Base-by-base conservation (phyloP, 192 early-diverging fungal genomes). In the Podila epicladia region DNA sequence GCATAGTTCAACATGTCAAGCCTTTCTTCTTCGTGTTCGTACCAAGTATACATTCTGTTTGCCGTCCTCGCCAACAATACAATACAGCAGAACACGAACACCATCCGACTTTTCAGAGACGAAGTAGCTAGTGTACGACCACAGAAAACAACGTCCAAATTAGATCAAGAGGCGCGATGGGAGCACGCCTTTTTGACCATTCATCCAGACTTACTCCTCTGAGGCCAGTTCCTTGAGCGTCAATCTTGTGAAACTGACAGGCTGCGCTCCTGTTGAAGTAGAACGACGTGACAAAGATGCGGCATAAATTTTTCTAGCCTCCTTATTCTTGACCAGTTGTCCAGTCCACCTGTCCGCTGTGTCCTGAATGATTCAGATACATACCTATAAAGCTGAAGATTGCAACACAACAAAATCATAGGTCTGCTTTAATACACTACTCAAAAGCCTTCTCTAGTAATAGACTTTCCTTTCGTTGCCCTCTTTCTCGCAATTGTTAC, bases 81-180 rank as follows among this genome's bases (percentile, higher is more conserved):
- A 73, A 15, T 82, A 86, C 1, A 93, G 58, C 0, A 94, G 80
- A 9, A 90, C 89, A 22, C 94, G 91, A 8, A 92, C 75, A 28
- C 94, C 95, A 77, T 95, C 94, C 3, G 95, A 91, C 71, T 96
- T 96, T 76, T 96, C 95, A 67, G 92, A 91, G 0, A 96, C 93
- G 76, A 90, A 90, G 74, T 91, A 96, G 84, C 87, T 89, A 69
- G 1, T 65, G 33, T 29, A 15, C 58, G 15, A 33, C 58, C 20
- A 38, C 22, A 32, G 35, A 37, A 68, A 48, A 26, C 0, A 19
- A 32, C 57, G 4, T 22, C 12, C 41, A 17, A 9, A 15, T 45
- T 13, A 45, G 41, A 45, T 12, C 41, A 45, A 12, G 15, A 17
- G 9, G 41, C 5, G 32, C 8, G 26, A 71, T 8, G 45, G 6